Evolutionary conservation across 2,329 filamentous ascomycete genomes (phyloP), one percentile per base, ranked within the genome.

Genomic region (Metarhizium album): DNA sequence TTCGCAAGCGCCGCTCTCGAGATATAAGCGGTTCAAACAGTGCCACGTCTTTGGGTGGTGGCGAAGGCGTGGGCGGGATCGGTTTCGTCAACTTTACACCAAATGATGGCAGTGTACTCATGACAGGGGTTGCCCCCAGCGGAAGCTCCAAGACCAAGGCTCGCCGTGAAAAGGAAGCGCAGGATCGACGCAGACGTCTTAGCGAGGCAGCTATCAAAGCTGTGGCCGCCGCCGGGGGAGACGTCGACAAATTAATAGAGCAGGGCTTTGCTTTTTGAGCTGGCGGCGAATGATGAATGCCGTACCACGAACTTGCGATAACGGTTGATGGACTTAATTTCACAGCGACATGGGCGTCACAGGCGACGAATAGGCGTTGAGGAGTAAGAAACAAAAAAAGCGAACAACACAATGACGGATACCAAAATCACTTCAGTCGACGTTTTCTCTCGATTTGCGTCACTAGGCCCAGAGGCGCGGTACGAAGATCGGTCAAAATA

Each of bases 111-210:
- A 73, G 78, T 14, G 80, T 86, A 62, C 83, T 98, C 42, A 80
- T 98, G 67, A 88, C 81, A 7, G 91, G 90, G 4, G 93, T 98
- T 13, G 93, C 93, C 45, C 91, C 91, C 1, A 90, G 85, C 57
- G 93, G 93, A 9, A 90, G 84, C 58, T 87, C 82, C 58, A 97
- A 97, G 78, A 97, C 93, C 8, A 96, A 96, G 65, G 89, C 89
- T n/a, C 73, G 90, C 50, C 74, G 93, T 47, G 91, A 97, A 67
- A 86, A 88, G 65, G 91, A 96, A 70, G 88, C 88, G 2, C 74
- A 79, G 49, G 91, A 96, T 62, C 83, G 84, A 67, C 74, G 87
- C 59, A 71, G 83, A 58, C 76, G 78, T 63, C 63, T 90, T 50
- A 83, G 78, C 60, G 80, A 87, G 65, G 81, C 82, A 7, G 83